Evolutionary conservation across 768 basidiomycete species (phyloP).

Genomic region (Boletus subcaerulescens): DNA sequence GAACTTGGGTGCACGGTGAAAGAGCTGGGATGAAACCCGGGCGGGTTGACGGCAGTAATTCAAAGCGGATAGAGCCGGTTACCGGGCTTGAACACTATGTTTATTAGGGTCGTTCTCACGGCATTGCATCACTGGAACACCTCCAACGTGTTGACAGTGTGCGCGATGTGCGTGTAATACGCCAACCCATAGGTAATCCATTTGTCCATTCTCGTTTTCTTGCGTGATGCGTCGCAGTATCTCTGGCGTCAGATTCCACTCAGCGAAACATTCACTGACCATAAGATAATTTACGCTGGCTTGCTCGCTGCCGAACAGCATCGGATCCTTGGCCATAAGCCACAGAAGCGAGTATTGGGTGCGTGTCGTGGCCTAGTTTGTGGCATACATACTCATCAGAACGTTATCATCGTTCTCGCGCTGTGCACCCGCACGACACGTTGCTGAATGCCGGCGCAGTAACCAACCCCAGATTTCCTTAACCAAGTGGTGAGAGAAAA

Average conservation of each 20-base stretch:
- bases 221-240: background rate
- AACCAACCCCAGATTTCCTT: background rate
- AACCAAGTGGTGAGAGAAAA: background rate
- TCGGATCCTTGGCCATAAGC: background rate
- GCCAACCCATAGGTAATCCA: background rate
- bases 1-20: background rate
- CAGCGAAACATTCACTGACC: background rate
- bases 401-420: background rate
- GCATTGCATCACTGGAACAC: background rate
- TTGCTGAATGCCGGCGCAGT: background rate
- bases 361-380: background rate
- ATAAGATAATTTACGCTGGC: background rate
- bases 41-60: background rate
- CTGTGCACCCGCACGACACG: background rate
- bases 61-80: background rate
- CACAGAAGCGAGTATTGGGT: background rate
- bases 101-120: constrained; percentile 15
- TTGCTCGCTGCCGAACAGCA: background rate
- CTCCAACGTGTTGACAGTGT: background rate
- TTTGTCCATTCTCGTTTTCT: background rate
- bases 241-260: constrained; percentile 2
- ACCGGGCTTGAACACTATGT: too few species aligned
- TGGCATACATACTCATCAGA: background rate
- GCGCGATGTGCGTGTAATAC: background rate
- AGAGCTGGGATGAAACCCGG: constrained; percentile 3